Conservation (phyloP, 768 basidiomycete genomes). For the Phlebiopsis flavidoalba region DNA sequence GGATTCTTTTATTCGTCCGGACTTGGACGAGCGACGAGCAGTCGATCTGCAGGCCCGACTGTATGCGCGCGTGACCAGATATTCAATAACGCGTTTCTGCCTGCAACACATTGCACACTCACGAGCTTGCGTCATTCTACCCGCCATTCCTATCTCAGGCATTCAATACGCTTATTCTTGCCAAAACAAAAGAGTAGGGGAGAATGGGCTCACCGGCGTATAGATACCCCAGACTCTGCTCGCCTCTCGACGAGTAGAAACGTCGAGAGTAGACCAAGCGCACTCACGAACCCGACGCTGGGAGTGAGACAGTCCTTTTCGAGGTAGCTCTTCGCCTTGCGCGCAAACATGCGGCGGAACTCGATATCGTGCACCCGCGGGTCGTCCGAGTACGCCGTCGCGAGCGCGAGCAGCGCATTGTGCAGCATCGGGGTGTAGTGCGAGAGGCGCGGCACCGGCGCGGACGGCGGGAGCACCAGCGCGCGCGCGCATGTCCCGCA, state of each 20-base stretch:
- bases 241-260: constrained; percentile 34
- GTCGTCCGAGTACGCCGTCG: constrained; percentile 33
- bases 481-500: constrained; percentile 37
- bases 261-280: constrained; percentile 32
- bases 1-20: constrained; percentile 43
- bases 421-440: constrained; percentile 74
- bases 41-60: constrained; percentile 56
- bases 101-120: constrained; percentile 23
- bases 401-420: constrained; percentile 53
- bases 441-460: constrained; percentile 35
- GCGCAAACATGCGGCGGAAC: constrained; percentile 29
- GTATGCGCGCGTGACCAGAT: no score
- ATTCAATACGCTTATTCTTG: background rate
- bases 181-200: background rate
- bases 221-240: constrained; percentile 39
- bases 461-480: constrained; percentile 22
- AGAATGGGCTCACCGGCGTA: constrained; percentile 31
- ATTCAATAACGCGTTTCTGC: background rate
- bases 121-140: constrained; percentile 56
- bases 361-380: constrained; percentile 24
- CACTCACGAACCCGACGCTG: constrained; percentile 37
- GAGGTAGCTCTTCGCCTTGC: constrained; percentile 33
- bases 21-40: constrained; percentile 52
- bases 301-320: constrained; percentile 37
- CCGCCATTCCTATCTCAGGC: constrained; percentile 43